These are phyloP conservation scores for Colletotrichum sp. DNA, from an alignment of 2,329 filamentous ascomycete genomes.

Conservation along the genomic window DNA sequence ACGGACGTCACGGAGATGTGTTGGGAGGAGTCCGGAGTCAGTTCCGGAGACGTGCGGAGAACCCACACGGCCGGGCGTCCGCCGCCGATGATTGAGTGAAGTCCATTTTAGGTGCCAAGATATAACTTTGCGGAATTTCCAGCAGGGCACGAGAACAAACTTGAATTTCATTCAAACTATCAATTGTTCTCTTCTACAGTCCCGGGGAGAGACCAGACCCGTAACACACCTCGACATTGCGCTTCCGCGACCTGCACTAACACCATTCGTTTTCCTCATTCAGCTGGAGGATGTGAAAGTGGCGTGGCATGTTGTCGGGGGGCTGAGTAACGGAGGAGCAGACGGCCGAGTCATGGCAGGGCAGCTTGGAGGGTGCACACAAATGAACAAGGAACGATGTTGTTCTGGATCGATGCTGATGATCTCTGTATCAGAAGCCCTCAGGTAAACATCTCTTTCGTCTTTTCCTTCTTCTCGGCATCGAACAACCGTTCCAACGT, in stretches of 20 bases:
- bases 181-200: not conserved
- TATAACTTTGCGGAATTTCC: not conserved
- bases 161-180: not conserved
- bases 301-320: not conserved
- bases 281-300: not conserved
- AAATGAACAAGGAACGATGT: not conserved
- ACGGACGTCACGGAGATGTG: not conserved
- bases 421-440: not conserved
- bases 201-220: not conserved
- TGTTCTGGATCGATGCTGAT: not conserved
- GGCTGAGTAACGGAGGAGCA: not conserved
- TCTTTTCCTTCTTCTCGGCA: not conserved
- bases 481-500: not conserved
- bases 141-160: not conserved
- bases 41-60: not conserved
- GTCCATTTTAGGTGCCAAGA: not conserved
- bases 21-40: slow-evolving; percentile 4
- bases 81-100: not conserved
- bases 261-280: not conserved
- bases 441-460: not conserved
- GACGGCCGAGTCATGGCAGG: not conserved
- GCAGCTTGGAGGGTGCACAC: not conserved
- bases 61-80: not conserved
- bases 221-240: not conserved
- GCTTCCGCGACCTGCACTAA: not conserved